A percentile compares a stretch with the other conserved stretches of the same genome.
Conservation (phyloP, 1,284 basidiomycete species). For the Cryptococcus sp. region DNA sequence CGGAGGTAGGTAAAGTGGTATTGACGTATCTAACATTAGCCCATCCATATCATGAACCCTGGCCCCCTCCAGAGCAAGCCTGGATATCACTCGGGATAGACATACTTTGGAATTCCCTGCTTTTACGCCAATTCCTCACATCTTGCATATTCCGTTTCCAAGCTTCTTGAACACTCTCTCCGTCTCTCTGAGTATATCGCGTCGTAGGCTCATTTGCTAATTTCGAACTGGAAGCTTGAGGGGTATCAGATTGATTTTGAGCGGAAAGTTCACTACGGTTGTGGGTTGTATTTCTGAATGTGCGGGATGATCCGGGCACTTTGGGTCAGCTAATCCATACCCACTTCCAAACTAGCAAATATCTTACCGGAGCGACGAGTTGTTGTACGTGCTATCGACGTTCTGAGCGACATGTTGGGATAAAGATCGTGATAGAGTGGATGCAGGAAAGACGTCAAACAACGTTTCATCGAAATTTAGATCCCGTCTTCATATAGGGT, state of each 20-base stretch:
- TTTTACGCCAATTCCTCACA: conserved; percentile 36
- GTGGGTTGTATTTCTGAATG: background rate
- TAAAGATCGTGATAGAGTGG: too few species aligned
- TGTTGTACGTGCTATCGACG: background rate
- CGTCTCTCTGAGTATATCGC: conserved; percentile 7
- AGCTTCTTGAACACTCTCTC: conserved; percentile 29
- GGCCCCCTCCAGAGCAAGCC: background rate
- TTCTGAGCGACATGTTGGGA: background rate
- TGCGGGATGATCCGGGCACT: background rate
- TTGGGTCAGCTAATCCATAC: background rate
- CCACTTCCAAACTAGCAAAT: too few species aligned
- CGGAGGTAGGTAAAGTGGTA: conserved; percentile 27
- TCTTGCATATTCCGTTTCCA: conserved; percentile 42
- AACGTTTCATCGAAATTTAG: background rate
- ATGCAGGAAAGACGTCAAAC: too few species aligned
- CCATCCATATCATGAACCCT: conserved; percentile 5
- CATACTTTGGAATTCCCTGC: conserved; percentile 32
- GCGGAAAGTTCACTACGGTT: background rate
- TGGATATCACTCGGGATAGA: conserved; percentile 8
- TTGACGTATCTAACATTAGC: conserved; percentile 7
- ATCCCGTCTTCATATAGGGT: background rate
- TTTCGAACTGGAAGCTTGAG: background rate
- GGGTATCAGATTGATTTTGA: background rate
- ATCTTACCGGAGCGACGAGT: too few species aligned
- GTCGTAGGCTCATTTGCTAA: background rate